phyloP scores from a whole-genome alignment of 2,329 filamentous ascomycete species.

The Ophiocordyceps robertsii region DNA sequence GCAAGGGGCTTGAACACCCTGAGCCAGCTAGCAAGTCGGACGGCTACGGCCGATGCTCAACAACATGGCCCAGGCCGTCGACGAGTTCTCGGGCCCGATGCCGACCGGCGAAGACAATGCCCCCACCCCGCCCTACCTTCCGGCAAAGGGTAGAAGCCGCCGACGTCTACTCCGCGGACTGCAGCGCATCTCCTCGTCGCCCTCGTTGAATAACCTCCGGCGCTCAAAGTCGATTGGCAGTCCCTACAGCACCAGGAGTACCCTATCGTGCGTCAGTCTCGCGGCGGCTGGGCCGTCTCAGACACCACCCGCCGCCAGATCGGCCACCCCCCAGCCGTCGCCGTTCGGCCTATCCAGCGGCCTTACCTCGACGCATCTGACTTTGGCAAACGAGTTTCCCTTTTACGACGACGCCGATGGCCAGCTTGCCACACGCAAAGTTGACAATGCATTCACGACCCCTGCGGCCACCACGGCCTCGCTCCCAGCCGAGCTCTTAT shows the following conservation, averaged over 20 bases:
- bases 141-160: slow-evolving; percentile 49
- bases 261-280: slow-evolving; percentile 42
- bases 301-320: slow-evolving; percentile 13
- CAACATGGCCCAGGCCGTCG: not conserved
- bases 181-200: slow-evolving; percentile 71
- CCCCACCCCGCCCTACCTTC: slow-evolving; percentile 12
- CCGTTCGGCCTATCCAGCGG: slow-evolving; percentile 22
- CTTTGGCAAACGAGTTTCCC: slow-evolving; percentile 25
- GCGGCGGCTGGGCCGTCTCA: slow-evolving; percentile 21
- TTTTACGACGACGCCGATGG: slow-evolving; percentile 27
- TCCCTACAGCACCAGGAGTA: slow-evolving; percentile 44
- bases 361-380: slow-evolving; percentile 24
- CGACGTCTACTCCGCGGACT: slow-evolving; percentile 60
- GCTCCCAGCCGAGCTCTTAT: slow-evolving; percentile 49
- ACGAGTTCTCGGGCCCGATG: slow-evolving; percentile 6
- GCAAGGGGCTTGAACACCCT: not conserved
- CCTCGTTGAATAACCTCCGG: slow-evolving; percentile 51
- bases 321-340: slow-evolving; percentile 23
- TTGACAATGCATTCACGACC: slow-evolving; percentile 32
- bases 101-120: slow-evolving; percentile 6
- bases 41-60: not conserved
- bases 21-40: not conserved
- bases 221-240: slow-evolving; percentile 55
- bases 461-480: slow-evolving; percentile 36
- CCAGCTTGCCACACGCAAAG: slow-evolving; percentile 39